Evolutionary conservation across 441 rosid species (phyloP).

Genomic region (Erysimum pusillum): DNA sequence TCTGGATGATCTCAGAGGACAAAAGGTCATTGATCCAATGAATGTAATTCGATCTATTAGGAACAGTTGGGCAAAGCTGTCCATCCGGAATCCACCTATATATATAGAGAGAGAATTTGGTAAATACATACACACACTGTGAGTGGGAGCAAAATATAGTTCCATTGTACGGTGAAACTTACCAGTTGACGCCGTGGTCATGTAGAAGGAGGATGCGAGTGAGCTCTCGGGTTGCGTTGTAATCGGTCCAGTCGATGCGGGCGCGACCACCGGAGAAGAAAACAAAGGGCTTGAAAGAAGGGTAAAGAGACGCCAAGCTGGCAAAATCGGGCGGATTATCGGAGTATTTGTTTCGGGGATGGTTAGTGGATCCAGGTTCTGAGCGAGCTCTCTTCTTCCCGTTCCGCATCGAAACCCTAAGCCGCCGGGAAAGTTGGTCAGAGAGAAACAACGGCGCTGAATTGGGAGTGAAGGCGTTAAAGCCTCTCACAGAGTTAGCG

Average conservation of each 20-base stretch:
- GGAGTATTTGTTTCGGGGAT: slow-evolving; percentile 74
- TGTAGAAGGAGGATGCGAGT: slow-evolving; percentile 84
- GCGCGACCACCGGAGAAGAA: slow-evolving; percentile 69
- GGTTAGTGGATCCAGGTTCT: slow-evolving; percentile 61
- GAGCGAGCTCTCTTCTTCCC: slow-evolving; percentile 67
- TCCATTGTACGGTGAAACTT: slow-evolving; percentile 1
- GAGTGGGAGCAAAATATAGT: not conserved
- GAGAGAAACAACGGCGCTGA: not conserved
- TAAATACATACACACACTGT: not conserved
- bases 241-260: slow-evolving; percentile 91
- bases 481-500: not conserved
- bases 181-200: slow-evolving; percentile 77
- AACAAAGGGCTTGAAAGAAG: slow-evolving; percentile 77
- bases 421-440: not conserved
- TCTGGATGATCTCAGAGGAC: slow-evolving; percentile 65
- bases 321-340: slow-evolving; percentile 86
- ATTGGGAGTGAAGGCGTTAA: not conserved
- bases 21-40: slow-evolving; percentile 96
- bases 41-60: slow-evolving; percentile 89
- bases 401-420: slow-evolving; percentile 48
- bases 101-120: not conserved
- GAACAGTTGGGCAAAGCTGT: slow-evolving; percentile 96
- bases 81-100: slow-evolving; percentile 97
- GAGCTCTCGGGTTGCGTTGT: slow-evolving; percentile 89
- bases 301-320: slow-evolving; percentile 74